Base-by-base conservation (phyloP, 495 filamentous ascomycete genomes). In the Amniculicola lignicola region DNA sequence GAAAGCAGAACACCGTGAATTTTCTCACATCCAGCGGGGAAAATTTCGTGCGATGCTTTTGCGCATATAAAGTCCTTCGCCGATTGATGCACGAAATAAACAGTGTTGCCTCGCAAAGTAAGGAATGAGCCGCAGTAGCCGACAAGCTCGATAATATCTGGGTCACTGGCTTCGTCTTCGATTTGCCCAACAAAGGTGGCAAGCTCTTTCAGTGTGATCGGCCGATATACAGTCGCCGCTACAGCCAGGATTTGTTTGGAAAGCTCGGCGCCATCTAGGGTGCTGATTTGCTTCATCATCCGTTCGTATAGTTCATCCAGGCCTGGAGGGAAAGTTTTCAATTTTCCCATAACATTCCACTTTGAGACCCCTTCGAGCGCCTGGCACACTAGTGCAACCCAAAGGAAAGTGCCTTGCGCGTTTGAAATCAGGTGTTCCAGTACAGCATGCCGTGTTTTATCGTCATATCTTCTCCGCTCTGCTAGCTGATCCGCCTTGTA, bases 331-430 rank as follows among this genome's bases (percentile, higher is more conserved):
- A 36, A 35, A 9, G 24, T 21, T 22, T 44, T 29, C n/a, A 54
- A 15, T 28, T 31, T 31, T 27, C 33, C 16, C 16, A 54, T 25
- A 24, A 21, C 15, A 19, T 54, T 29, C 21, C 38, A 38, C 16
- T 18, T 43, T 16, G 15, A 14, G 9, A 24, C n/a, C 16, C 15
- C 12, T 14, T 45, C 31, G 25, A 54, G 39, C 15, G 43, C 35
- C 25, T 54, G 39, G 39, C 21, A 52, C 0, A 69, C 60, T 19
- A 69, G 38, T 19, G 69, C 65, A 15, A 70, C 69, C 69, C 68
- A 70, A 19, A 70, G 59, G 47, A 73, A 73, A 0, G 68, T 70
- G 27, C 54, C 46, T 14, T 63, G 51, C 14, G 70, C 59, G 4
- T 74, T 66, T n/a, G 25, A 1, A 14, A 18, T 45, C 3, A 74